Base-by-base conservation (phyloP, 1,284 basidiomycete genomes). In the Melampsora larici-populina region DNA sequence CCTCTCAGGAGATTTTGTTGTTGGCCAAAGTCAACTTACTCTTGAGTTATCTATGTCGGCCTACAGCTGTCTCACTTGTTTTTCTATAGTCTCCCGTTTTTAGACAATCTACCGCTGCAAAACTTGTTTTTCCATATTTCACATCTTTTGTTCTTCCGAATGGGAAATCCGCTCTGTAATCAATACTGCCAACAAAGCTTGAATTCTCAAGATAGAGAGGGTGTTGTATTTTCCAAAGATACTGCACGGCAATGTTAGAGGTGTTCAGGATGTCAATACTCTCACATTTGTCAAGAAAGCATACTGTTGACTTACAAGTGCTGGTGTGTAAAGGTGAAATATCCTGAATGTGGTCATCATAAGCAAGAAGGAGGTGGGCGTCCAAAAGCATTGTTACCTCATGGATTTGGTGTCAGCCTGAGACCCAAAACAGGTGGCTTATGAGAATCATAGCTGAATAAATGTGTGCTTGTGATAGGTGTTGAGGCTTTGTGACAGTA, bases 11-110 rank as follows among this genome's bases (percentile, higher is more conserved):
- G 31, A 64, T 75, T 33, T 75, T 66, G 15, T 65, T 69, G 24
- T 76, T 66, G 9, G 66, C 43, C 15, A n/a, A n/a, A n/a, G n/a
- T n/a, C 26, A 58, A 48, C 66, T 76, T n/a, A 76, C 67, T 24
- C 18, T 69, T 18, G 74, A 76, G 40, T 36, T 76, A 29, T 76
- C 74, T 8, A 58, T 51, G 8, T 68, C 66, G 26, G 58, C 26
- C 24, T 76, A 76, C 55, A 66, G 69, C 21, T 76, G 74, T 49
- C 68, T 65, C 24, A 76, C 69, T 26, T 76, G 74, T 62, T 68
- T 68, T 24, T 69, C 74, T 46, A 58, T 58, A 24, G 48, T 76
- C 51, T 26, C 31, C n/a, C 74, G 51, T 33, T 26, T 68, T 49
- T 55, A 76, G 24, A n/a, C 65, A 21, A 76, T 76, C 60, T 76